Evolutionary conservation across 1,284 basidiomycete species (phyloP), one percentile per base, ranked within the genome.

Genomic region (Cryptococcus sp.): DNA sequence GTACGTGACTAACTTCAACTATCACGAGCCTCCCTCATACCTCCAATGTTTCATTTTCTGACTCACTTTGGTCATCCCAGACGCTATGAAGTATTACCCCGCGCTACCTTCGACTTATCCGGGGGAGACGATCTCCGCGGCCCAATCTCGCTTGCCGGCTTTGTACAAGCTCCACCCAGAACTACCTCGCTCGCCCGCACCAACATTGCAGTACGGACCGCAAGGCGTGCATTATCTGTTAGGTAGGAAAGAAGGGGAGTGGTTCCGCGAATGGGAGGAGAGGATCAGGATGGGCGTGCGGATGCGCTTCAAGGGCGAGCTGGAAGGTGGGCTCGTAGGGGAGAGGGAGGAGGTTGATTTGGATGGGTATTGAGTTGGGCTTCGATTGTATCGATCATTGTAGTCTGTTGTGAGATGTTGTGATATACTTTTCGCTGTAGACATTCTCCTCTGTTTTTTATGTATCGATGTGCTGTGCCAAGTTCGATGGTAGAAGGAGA

Each of bases 261-360:
- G 88, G 88, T 88, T 89, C 75, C 82, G 82, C 69, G 81, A 81
- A 52, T 91, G 89, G 88, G 87, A 90, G 66, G 81, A 81, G 40
- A 81, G 84, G 3, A 89, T 91, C 53, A 78, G 77, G 56, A 81
- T 82, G 54, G 84, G 82, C 0, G 84, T 86, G 5, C 62, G 78
- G 17, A 78, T 67, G 67, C 58, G 64, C 47, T 74, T 61, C 61
- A 57, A 58, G 25, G 76, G 76, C 17, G 67, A 73, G 49, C 51
- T 77, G 31, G 49, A 60, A 25, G 60, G 65, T 39, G 62, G 64
- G 31, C 31, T 35, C 13, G 31, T 10, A 6, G 46, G 46, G 19
- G 53, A 46, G n/a, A 42, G 31, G 17, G 59, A 62, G 38, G 58
- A 54, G 47, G 22, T 50, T 19, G 51, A 59, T 5, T 47, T 71